phyloP scores from a whole-genome alignment of 805 yeast species.

The Lachancea waltii region DNA sequence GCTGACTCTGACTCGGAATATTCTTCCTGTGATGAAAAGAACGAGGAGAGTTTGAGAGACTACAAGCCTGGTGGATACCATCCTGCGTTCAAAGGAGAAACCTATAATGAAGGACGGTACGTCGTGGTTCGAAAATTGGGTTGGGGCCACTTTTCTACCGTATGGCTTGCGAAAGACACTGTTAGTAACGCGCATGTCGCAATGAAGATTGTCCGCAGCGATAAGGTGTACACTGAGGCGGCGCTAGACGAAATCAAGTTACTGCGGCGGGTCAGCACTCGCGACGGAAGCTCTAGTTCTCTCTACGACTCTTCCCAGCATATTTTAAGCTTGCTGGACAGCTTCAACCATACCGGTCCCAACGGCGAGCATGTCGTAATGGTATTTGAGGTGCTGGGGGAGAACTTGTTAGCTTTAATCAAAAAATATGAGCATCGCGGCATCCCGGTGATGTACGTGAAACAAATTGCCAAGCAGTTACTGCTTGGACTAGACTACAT shows the following conservation, averaged over 20 bases:
- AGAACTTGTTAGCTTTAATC: slow-evolving; percentile 78
- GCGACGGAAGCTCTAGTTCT: slow-evolving; percentile 9
- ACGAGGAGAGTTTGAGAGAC: slow-evolving; percentile 83
- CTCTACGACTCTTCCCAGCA: slow-evolving; percentile 77
- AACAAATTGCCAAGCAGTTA: slow-evolving; percentile 75
- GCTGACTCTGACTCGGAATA: slow-evolving; percentile 33
- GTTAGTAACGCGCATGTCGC: slow-evolving; percentile 69
- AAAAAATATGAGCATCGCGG: slow-evolving; percentile 72
- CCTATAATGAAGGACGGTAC: slow-evolving; percentile 68
- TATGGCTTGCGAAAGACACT: slow-evolving; percentile 74
- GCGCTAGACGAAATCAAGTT: slow-evolving; percentile 90
- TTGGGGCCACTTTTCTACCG: slow-evolving; percentile 98
- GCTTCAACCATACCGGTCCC: slow-evolving; percentile 80
- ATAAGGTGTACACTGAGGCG: slow-evolving; percentile 85
- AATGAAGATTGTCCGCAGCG: slow-evolving; percentile 87
- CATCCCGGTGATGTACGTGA: slow-evolving; percentile 68
- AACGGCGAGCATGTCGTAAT: slow-evolving; percentile 92
- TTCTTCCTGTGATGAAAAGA: slow-evolving; percentile 38
- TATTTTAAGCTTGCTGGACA: slow-evolving; percentile 74
- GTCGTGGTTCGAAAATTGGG: slow-evolving; percentile 84
- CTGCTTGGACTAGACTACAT: slow-evolving; percentile 58
- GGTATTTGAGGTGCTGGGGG: slow-evolving; percentile 98
- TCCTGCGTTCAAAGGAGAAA: slow-evolving; percentile 86
- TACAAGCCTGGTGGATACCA: slow-evolving; percentile 94
- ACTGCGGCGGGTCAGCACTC: slow-evolving; percentile 56